These are phyloP conservation scores for Macrotyloma uniflorum DNA, from an alignment of 306 rosid species.

Conservation along the genomic window DNA sequence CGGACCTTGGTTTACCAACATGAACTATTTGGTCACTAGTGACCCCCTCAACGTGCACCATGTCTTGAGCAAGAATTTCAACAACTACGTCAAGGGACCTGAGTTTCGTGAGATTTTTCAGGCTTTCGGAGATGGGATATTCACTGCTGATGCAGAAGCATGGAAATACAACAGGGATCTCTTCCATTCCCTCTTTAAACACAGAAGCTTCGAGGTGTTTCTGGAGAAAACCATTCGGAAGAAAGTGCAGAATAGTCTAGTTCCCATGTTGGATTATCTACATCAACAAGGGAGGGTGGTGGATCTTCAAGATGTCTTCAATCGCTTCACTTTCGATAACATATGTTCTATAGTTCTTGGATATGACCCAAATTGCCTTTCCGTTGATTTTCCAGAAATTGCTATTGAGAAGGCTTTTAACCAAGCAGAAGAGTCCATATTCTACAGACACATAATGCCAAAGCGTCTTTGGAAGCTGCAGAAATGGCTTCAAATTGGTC, in stretches of 20 bases:
- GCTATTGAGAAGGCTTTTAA: constrained; percentile 49
- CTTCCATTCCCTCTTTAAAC: constrained; percentile 27
- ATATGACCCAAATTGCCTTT: constrained; percentile 46
- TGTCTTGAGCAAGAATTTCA: constrained; percentile 38
- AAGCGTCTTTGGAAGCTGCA: constrained; percentile 50
- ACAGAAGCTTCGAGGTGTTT: constrained; percentile 9
- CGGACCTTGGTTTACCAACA: constrained; percentile 48
- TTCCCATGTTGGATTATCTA: constrained; percentile 33
- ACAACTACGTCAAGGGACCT: constrained; percentile 38
- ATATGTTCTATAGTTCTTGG: constrained; percentile 49
- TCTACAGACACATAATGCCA: constrained; percentile 41
- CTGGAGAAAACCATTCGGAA: constrained; percentile 25
- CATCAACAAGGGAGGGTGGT: constrained; percentile 17
- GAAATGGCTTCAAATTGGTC: constrained; percentile 48
- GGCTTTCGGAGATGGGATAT: constrained; percentile 47
- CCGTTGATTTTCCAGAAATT: constrained; percentile 43
- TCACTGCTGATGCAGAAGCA: constrained; percentile 33
- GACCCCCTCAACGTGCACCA: constrained; percentile 51
- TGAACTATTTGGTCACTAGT: constrained; percentile 22
- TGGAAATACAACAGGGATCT: constrained; percentile 44
- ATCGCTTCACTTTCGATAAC: constrained; percentile 47
- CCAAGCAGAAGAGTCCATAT: constrained; percentile 33
- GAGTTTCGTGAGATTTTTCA: constrained; percentile 45
- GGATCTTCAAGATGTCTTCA: constrained; percentile 52
- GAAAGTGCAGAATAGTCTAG: constrained; percentile 19